Conservation (phyloP, 2,329 filamentous ascomycete genomes). For the Hypoxylon sp. region DNA sequence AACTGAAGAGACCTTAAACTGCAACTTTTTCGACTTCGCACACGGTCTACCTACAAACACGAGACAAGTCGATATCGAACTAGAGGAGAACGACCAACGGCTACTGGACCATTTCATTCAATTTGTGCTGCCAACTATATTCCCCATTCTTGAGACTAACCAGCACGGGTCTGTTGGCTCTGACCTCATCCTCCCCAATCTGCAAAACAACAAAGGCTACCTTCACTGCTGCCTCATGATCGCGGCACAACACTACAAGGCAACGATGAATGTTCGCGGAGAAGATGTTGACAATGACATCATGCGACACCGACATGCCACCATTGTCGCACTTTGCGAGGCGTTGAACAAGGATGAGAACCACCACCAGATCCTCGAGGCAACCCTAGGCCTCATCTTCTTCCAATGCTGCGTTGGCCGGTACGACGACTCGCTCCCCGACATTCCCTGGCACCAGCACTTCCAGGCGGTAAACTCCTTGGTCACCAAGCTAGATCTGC, state of each 20-base stretch:
- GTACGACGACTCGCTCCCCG: constrained; percentile 85
- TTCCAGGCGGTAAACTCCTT: constrained; percentile 92
- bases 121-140: constrained; percentile 88
- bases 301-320: constrained; percentile 90
- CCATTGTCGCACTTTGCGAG: constrained; percentile 87
- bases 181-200: constrained; percentile 86
- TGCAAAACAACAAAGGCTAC: constrained; percentile 93
- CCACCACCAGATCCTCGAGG: constrained; percentile 90
- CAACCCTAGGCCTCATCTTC: constrained; percentile 94
- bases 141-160: constrained; percentile 91
- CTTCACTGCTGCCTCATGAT: constrained; percentile 96
- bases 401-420: constrained; percentile 94
- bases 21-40: constrained; percentile 87
- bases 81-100: constrained; percentile 89
- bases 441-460: constrained; percentile 97
- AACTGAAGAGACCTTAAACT: constrained; percentile 75
- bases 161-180: constrained; percentile 86
- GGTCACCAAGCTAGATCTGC: constrained; percentile 87
- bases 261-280: constrained; percentile 74
- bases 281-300: constrained; percentile 91
- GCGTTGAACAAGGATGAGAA: constrained; percentile 84
- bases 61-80: constrained; percentile 80
- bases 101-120: constrained; percentile 93
- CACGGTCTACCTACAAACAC: constrained; percentile 75
- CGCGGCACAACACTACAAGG: constrained; percentile 91